Base-by-base conservation (phyloP, 2,329 filamentous ascomycete species). In the Diaporthe sp. region DNA sequence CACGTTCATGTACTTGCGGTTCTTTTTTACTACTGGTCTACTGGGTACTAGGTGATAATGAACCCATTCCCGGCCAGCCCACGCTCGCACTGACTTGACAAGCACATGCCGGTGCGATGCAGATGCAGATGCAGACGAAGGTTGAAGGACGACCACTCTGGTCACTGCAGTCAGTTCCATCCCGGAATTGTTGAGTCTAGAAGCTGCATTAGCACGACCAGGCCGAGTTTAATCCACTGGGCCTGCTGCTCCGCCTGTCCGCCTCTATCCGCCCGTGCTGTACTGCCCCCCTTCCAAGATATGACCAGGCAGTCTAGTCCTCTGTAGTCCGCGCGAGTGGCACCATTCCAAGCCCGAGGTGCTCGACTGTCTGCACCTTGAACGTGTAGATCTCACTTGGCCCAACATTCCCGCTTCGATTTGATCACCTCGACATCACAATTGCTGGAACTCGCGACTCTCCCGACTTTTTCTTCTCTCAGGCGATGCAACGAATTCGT, bases 381-480 rank as follows among this genome's bases (percentile, higher is more conserved):
- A 37, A 39, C 28, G 46, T 69, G 65, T 55, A 69, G 65, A 69
- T 69, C 65, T 55, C 65, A 69, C 65, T 69, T 61, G 57, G 57
- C 57, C 57, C 53, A 51, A 49, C 70, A 51, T 73, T 51, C 53
- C 58, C 44, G 31, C 57, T 37, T 73, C n/a, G 42, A 51, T 25
- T 51, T 39, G 28, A 42, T 42, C 49, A 55, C 34, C 49, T 39
- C 34, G 31, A 69, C 49, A 69, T 69, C 65, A 55, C 55, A 73
- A 28, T 31, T 28, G 46, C 65, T 55, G 34, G 3, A 55, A 13
- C 37, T 31, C 5, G 31, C 37, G 31, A 22, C 15, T 25, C 15
- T 6, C 19, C 44, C 19, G 70, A 39, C 44, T 39, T 44, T 44
- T 72, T 55, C 31, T 69, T 55, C 49, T 55, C 34, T 19, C 34